These are phyloP conservation scores for Wickerhamiella alocasiicola DNA, from an alignment of 805 yeast species.

Conservation along the genomic window DNA sequence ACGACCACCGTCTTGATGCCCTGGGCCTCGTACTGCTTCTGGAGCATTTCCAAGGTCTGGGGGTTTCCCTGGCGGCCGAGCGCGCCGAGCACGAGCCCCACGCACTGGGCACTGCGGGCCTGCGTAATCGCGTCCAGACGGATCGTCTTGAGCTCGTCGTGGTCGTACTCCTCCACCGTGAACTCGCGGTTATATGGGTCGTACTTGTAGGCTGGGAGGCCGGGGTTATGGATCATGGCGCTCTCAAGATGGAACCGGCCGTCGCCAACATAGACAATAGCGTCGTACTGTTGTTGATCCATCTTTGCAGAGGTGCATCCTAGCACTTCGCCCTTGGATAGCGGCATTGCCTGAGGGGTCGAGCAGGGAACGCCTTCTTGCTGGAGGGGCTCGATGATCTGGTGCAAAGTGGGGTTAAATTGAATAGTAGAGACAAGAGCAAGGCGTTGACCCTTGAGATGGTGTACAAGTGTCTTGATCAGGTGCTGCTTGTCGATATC, in stretches of 20 bases:
- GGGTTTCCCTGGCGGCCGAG: conserved; percentile 92
- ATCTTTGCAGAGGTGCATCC: conserved; percentile 91
- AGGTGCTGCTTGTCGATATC: conserved; percentile 75
- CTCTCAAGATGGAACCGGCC: conserved; percentile 92
- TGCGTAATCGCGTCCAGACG: conserved; percentile 59
- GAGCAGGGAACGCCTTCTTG: conserved; percentile 42
- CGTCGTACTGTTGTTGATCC: conserved; percentile 38
- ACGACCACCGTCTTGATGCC: conserved; percentile 70
- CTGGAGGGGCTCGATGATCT: conserved; percentile 41
- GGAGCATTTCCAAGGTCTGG: conserved; percentile 56
- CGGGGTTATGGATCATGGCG: conserved; percentile 95
- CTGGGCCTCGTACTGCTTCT: conserved; percentile 36
- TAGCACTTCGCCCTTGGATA: conserved; percentile 89
- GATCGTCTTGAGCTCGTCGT: conserved; percentile 62
- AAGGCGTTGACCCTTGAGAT: conserved; percentile 56
- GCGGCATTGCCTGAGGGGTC: conserved; percentile 85
- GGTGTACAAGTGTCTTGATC: conserved; percentile 57
- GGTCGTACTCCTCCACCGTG: conserved; percentile 81
- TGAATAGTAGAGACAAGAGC: conserved; percentile 95
- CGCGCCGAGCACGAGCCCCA: conserved; percentile 85
- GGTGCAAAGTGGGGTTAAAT: conserved; percentile 87
- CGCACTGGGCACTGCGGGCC: conserved; percentile 47
- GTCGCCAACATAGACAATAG: conserved; percentile 88
- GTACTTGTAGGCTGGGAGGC: conserved; percentile 80
- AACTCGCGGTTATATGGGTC: conserved; percentile 91